These are phyloP conservation scores for Clitopilus passeckerianus DNA, from an alignment of 768 basidiomycete genomes.

Conservation along the genomic window DNA sequence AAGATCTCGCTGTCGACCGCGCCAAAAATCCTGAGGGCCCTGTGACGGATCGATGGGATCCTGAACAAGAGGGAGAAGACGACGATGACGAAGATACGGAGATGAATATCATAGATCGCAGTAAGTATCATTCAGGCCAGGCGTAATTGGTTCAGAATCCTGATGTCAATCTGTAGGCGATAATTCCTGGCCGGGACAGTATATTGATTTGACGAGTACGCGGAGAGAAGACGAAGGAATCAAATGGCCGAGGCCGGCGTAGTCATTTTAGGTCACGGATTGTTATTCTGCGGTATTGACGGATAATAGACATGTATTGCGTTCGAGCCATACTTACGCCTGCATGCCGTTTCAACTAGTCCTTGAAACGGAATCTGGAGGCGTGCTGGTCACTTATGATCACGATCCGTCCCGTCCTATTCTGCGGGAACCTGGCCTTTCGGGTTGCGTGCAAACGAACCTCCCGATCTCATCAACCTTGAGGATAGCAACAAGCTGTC, in stretches of 20 bases:
- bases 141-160: constrained; percentile 8
- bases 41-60: constrained; percentile 58
- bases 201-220: constrained; percentile 67
- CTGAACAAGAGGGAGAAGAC: constrained; percentile 47
- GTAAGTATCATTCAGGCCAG: constrained; percentile 35
- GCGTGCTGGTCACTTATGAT: no score
- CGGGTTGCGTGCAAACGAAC: no score
- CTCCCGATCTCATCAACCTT: no score
- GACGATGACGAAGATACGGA: constrained; percentile 51
- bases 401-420: no score
- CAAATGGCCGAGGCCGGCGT: constrained; percentile 72
- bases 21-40: constrained; percentile 55
- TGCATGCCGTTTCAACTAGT: no score
- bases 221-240: constrained; percentile 51
- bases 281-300: no score
- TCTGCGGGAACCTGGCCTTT: no score
- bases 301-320: no score
- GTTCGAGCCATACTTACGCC: no score
- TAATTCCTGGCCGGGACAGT: constrained; percentile 67
- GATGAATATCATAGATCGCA: constrained; percentile 64
- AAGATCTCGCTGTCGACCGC: constrained; percentile 74
- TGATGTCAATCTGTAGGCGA: constrained; percentile 39
- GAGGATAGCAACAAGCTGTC: no score
- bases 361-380: no score
- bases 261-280: constrained; percentile 8